phyloP scores from a whole-genome alignment of 2,329 filamentous ascomycete species.

The Alternaria arborescens region DNA sequence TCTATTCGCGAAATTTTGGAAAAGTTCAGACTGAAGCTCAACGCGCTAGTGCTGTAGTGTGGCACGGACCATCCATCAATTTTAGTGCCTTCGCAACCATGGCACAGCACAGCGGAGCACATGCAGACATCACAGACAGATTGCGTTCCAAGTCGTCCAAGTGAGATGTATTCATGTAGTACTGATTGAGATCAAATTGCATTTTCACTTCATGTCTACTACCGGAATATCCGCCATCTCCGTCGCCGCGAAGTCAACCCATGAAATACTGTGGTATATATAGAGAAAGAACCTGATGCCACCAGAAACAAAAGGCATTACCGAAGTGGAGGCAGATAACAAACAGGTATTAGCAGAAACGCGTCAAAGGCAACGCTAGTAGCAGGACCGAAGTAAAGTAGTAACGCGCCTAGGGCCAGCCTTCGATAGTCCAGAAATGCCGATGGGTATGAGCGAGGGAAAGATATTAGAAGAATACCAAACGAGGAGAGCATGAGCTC shows the following conservation, averaged over 20 bases:
- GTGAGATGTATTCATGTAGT: constrained; percentile 33
- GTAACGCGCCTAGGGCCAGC: constrained; percentile 50
- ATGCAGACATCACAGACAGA: background rate
- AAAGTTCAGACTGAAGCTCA: constrained; percentile 11
- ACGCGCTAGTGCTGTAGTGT: constrained; percentile 9
- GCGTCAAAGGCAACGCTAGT: constrained; percentile 28
- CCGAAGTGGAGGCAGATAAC: constrained; percentile 27
- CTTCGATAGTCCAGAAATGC: constrained; percentile 47
- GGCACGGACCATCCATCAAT: constrained; percentile 14
- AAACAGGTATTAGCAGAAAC: constrained; percentile 40
- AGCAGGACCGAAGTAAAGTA: constrained; percentile 37
- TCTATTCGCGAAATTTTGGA: constrained; percentile 19
- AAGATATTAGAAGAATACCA: constrained; percentile 49
- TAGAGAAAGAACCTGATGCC: constrained; percentile 34
- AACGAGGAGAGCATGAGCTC: constrained; percentile 46
- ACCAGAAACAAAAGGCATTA: constrained; percentile 23
- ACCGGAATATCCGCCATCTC: constrained; percentile 25
- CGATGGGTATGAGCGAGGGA: constrained; percentile 49
- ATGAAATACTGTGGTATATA: constrained; percentile 51
- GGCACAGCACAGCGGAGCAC: background rate
- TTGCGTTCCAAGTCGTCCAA: background rate
- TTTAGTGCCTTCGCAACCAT: constrained; percentile 8
- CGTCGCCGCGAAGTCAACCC: constrained; percentile 36
- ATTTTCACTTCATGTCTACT: constrained; percentile 30
- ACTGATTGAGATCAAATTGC: constrained; percentile 30